Percentiles rank a stretch among this genome's conserved stretches.
Conservation (phyloP, 768 basidiomycete genomes). For the Panaeolus cyanescens region DNA sequence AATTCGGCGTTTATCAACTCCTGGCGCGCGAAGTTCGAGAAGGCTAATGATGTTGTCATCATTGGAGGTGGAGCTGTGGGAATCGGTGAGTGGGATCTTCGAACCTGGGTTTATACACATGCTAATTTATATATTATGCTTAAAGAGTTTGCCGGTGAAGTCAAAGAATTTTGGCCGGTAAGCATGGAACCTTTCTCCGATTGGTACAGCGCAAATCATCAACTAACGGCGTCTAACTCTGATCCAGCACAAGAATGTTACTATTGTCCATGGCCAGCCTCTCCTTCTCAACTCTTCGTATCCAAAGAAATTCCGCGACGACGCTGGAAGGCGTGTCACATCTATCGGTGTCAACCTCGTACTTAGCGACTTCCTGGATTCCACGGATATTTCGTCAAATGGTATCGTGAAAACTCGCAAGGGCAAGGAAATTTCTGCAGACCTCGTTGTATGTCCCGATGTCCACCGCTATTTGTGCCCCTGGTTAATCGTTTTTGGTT, state of each 20-base stretch:
- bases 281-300: constrained; percentile 55
- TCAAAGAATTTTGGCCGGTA: constrained; percentile 26
- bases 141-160: constrained; percentile 25
- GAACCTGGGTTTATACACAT: too few species aligned
- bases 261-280: constrained; percentile 53
- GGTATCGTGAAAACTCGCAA: constrained; percentile 20
- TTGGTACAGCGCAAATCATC: constrained; percentile 8
- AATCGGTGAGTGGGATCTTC: constrained; percentile 21
- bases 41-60: constrained; percentile 25
- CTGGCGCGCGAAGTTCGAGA: constrained; percentile 23
- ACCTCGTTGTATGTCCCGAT: constrained; percentile 45
- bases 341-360: constrained; percentile 48
- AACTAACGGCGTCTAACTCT: constrained; percentile 26
- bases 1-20: constrained; percentile 16
- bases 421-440: constrained; percentile 39
- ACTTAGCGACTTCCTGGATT: constrained; percentile 51
- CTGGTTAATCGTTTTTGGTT: not conserved
- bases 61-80: constrained; percentile 30
- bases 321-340: constrained; percentile 38
- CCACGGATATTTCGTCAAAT: constrained; percentile 5
- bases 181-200: not conserved
- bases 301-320: constrained; percentile 48
- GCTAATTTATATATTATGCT: not conserved
- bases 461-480: not conserved
- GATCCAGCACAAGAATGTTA: constrained; percentile 43